Conservation (phyloP, 2,329 filamentous ascomycete species). For the Curvularia lunata region DNA sequence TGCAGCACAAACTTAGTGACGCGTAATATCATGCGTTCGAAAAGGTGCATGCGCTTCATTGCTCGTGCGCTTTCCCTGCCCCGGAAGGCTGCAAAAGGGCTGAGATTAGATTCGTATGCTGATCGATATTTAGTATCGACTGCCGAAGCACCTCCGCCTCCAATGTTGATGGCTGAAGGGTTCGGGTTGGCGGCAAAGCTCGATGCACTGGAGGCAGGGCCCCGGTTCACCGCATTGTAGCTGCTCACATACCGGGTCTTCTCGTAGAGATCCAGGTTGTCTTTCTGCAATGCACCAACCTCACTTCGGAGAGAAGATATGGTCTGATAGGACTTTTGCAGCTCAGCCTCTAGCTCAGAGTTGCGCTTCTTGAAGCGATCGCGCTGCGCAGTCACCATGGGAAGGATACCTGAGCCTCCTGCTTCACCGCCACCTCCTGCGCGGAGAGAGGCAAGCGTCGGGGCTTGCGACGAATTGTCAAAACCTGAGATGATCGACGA, state of each 20-base stretch:
- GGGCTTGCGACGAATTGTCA: constrained; percentile 56
- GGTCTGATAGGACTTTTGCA: constrained; percentile 81
- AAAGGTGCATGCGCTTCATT: constrained; percentile 90
- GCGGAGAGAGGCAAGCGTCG: constrained; percentile 64
- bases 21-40: constrained; percentile 88
- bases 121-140: constrained; percentile 79
- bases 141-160: constrained; percentile 15
- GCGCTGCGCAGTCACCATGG: constrained; percentile 97
- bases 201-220: constrained; percentile 64
- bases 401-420: constrained; percentile 84
- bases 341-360: constrained; percentile 83
- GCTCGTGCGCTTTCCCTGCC: constrained; percentile 91
- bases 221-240: constrained; percentile 82
- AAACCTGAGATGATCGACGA: constrained; percentile 99
- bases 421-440: constrained; percentile 65
- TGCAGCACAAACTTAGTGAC: constrained; percentile 89
- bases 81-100: constrained; percentile 92
- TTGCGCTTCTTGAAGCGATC: constrained; percentile 99
- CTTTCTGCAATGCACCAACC: constrained; percentile 88
- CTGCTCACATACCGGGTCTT: constrained; percentile 96
- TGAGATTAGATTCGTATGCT: constrained; percentile 93
- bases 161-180: constrained; percentile 71
- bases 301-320: constrained; percentile 89
- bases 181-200: constrained; percentile 71
- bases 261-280: constrained; percentile 95